Conservation (phyloP, 2,329 filamentous ascomycete genomes). For the Ilyonectria sp. region DNA sequence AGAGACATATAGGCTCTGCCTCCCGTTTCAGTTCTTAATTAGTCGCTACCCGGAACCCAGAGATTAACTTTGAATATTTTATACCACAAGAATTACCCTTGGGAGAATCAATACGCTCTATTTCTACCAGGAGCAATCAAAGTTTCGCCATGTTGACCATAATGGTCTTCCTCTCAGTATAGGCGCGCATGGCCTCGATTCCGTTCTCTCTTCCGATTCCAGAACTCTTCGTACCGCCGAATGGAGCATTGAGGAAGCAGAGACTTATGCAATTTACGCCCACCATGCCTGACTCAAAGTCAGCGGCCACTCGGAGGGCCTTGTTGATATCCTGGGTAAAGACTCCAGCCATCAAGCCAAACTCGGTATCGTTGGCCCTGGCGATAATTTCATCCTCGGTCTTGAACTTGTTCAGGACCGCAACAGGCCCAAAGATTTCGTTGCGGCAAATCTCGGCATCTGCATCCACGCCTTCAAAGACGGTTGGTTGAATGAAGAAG, state of each 20-base stretch:
- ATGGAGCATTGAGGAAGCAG: conserved; percentile 59
- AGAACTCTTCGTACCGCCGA: conserved; percentile 66
- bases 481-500: conserved; percentile 62
- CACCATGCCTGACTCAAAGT: conserved; percentile 78
- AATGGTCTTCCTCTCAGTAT: conserved; percentile 66
- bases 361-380: conserved; percentile 68
- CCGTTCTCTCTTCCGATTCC: conserved; percentile 65
- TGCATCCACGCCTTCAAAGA: conserved; percentile 61
- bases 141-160: conserved; percentile 58
- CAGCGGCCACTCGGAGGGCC: conserved; percentile 68
- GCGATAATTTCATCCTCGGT: conserved; percentile 69
- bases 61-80: too few relatives aligned
- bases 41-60: too few relatives aligned
- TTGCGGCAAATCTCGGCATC: conserved; percentile 64
- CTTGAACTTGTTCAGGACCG: conserved; percentile 69
- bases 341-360: conserved; percentile 63
- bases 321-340: conserved; percentile 76
- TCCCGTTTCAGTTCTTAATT: too few relatives aligned
- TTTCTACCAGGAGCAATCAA: conserved; percentile 2
- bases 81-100: too few relatives aligned
- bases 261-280: conserved; percentile 72
- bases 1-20: too few relatives aligned
- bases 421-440: conserved; percentile 73
- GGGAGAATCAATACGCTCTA: too few relatives aligned
- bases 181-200: conserved; percentile 62